Percentiles rank a stretch among this genome's conserved stretches.
Evolutionary conservation across 1,139 yeast species (phyloP).

Genomic region (Kurtzmaniella quercitrusa): DNA sequence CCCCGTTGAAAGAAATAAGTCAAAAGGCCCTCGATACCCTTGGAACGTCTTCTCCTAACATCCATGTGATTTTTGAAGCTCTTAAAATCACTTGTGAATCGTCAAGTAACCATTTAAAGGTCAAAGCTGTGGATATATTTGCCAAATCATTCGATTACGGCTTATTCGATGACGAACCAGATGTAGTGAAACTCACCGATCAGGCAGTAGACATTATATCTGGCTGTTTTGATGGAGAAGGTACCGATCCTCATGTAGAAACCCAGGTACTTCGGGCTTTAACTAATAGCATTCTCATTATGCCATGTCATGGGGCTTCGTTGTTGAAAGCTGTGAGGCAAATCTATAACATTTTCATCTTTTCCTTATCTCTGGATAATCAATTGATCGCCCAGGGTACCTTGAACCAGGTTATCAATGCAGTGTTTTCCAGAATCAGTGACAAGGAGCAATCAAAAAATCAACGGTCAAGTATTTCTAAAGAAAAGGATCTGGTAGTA

Average conservation of each 20-base stretch:
- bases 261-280: slow-evolving; percentile 89
- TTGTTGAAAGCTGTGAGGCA: slow-evolving; percentile 88
- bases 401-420: slow-evolving; percentile 82
- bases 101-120: slow-evolving; percentile 28
- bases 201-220: slow-evolving; percentile 83
- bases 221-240: slow-evolving; percentile 86
- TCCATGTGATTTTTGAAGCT: slow-evolving; percentile 36
- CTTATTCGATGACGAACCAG: slow-evolving; percentile 33
- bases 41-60: slow-evolving; percentile 24
- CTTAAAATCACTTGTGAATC: slow-evolving; percentile 38
- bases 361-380: slow-evolving; percentile 75
- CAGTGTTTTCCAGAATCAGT: slow-evolving; percentile 74
- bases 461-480: slow-evolving; percentile 5
- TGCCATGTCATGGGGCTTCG: slow-evolving; percentile 89
- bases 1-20: slow-evolving; percentile 24
- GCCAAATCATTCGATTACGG: slow-evolving; percentile 44
- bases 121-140: slow-evolving; percentile 41
- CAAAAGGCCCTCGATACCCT: slow-evolving; percentile 37
- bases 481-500: slow-evolving; percentile 17
- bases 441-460: slow-evolving; percentile 19
- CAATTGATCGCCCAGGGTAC: slow-evolving; percentile 97
- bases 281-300: slow-evolving; percentile 76
- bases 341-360: slow-evolving; percentile 85
- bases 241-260: slow-evolving; percentile 85
- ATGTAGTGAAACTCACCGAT: slow-evolving; percentile 62